Percentiles rank a stretch among this genome's conserved stretches.
Evolutionary conservation across 768 basidiomycete genomes (phyloP).

Genomic region (Tricholoma sp.): DNA sequence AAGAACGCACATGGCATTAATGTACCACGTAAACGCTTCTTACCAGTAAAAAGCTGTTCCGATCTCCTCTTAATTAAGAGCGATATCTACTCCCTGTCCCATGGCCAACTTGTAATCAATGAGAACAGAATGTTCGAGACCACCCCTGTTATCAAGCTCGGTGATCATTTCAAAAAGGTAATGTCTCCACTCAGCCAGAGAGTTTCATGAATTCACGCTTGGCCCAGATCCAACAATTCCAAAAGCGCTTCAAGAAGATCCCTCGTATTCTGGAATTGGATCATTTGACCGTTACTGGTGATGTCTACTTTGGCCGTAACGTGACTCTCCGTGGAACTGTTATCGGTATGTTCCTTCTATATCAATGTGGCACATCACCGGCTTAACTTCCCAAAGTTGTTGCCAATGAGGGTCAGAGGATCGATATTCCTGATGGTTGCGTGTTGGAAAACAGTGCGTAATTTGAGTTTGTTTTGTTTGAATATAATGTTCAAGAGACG

Average conservation of each 20-base stretch:
- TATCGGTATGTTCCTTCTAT: conserved; percentile 43
- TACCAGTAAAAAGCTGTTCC: conserved; percentile 87
- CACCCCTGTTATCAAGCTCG: conserved; percentile 95
- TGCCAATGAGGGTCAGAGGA: conserved; percentile 77
- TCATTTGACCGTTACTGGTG: conserved; percentile 90
- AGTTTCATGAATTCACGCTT: not conserved
- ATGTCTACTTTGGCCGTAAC: conserved; percentile 86
- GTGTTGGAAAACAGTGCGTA: conserved; percentile 64
- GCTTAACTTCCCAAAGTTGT: conserved; percentile 38
- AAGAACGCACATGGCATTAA: conserved; percentile 89
- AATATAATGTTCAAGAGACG: not conserved
- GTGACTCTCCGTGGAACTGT: conserved; percentile 87
- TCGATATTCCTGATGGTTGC: conserved; percentile 80
- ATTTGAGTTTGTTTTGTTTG: not conserved
- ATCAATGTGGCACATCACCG: not conserved
- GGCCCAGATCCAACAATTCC: conserved; percentile 73
- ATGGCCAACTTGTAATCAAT: conserved; percentile 86
- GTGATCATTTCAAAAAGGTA: conserved; percentile 96
- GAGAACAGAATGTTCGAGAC: conserved; percentile 77
- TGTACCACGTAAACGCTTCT: conserved; percentile 90
- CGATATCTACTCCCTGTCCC: conserved; percentile 85
- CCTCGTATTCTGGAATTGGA: conserved; percentile 88
- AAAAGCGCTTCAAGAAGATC: conserved; percentile 93
- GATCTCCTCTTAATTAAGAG: conserved; percentile 87
- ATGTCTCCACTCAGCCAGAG: not conserved